Evolutionary conservation across 352 stramenopile genomes (phyloP).

Genomic region (Phytophthora aleatoria): DNA sequence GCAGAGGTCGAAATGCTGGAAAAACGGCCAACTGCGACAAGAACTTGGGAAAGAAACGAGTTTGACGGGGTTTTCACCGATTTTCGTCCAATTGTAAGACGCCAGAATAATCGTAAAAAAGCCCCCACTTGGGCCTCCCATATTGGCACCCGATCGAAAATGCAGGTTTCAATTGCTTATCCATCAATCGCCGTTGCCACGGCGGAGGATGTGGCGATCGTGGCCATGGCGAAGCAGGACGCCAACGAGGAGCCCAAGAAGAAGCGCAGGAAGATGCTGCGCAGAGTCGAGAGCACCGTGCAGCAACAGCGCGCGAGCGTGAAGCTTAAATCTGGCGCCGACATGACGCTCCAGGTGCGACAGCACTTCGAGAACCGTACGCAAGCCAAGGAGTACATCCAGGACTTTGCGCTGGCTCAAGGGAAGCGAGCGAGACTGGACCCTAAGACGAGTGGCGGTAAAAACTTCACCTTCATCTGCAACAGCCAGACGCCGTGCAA

Average conservation of each 20-base stretch:
- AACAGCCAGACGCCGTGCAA: constrained; percentile 47
- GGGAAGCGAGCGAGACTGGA: constrained; percentile 50
- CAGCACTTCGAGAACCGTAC: constrained; percentile 43
- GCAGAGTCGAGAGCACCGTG: background rate
- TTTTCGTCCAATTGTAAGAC: constrained; percentile 29
- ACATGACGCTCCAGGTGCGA: constrained; percentile 39
- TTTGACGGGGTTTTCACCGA: constrained; percentile 6
- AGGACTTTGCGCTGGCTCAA: constrained; percentile 57
- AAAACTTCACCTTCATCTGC: constrained; percentile 59
- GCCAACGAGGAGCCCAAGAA: constrained; percentile 13
- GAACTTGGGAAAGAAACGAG: constrained; percentile 11
- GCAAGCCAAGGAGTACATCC: constrained; percentile 47
- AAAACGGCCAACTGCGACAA: constrained; percentile 17
- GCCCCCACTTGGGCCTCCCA: constrained; percentile 24
- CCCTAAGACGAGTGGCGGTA: constrained; percentile 42
- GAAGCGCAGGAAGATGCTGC: constrained; percentile 29
- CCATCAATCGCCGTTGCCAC: background rate
- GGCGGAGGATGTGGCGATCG: background rate
- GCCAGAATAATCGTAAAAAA: background rate
- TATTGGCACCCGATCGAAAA: constrained; percentile 22
- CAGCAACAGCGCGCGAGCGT: constrained; percentile 32
- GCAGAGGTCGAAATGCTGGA: constrained; percentile 17
- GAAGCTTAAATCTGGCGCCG: constrained; percentile 35
- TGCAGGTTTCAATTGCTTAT: constrained; percentile 14
- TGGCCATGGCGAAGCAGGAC: background rate